Percentiles rank a stretch among this genome's conserved stretches.
phyloP scores from a whole-genome alignment of 2,329 filamentous ascomycete genomes.

The Colletotrichum sp. region DNA sequence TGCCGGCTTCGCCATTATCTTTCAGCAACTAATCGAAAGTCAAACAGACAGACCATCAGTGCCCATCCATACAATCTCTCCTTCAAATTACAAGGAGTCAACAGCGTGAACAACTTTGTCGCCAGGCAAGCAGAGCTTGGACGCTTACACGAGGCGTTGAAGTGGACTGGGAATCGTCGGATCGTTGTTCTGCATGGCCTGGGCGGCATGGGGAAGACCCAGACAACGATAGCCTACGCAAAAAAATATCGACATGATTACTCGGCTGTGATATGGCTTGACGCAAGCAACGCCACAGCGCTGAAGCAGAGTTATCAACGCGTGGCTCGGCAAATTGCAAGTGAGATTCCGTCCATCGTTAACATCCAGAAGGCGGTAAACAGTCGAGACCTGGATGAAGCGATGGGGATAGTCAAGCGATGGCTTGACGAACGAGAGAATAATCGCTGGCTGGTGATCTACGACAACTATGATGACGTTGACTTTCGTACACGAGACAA shows the following conservation, averaged over 20 bases:
- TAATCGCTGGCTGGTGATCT: slow-evolving; percentile 42
- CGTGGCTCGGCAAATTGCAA: slow-evolving; percentile 31
- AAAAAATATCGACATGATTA: slow-evolving; percentile 37
- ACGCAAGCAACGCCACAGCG: slow-evolving; percentile 39
- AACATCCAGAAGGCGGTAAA: slow-evolving; percentile 26
- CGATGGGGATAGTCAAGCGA: slow-evolving; percentile 35
- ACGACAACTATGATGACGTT: slow-evolving; percentile 47
- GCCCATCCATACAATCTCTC: neutral
- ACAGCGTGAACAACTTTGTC: neutral
- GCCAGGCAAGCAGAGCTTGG: neutral
- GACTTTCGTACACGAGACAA: slow-evolving; percentile 21
- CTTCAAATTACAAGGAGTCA: neutral
- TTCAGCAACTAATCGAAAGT: neutral
- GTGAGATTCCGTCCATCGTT: slow-evolving; percentile 26
- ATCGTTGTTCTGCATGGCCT: slow-evolving; percentile 41
- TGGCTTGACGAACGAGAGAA: slow-evolving; percentile 42
- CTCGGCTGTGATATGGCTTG: slow-evolving; percentile 47
- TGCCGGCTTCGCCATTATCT: too few relatives aligned
- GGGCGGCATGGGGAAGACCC: slow-evolving; percentile 52
- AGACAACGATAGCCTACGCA: slow-evolving; percentile 41
- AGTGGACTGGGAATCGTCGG: slow-evolving; percentile 1
- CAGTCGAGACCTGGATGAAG: slow-evolving; percentile 26
- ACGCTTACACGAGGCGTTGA: neutral
- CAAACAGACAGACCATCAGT: neutral
- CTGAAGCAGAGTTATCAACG: slow-evolving; percentile 38